Percentiles rank a stretch among this genome's conserved stretches.
These are phyloP conservation scores for Trematosphaeria pertusa DNA, from an alignment of 2,329 filamentous ascomycete genomes.

Conservation along the genomic window DNA sequence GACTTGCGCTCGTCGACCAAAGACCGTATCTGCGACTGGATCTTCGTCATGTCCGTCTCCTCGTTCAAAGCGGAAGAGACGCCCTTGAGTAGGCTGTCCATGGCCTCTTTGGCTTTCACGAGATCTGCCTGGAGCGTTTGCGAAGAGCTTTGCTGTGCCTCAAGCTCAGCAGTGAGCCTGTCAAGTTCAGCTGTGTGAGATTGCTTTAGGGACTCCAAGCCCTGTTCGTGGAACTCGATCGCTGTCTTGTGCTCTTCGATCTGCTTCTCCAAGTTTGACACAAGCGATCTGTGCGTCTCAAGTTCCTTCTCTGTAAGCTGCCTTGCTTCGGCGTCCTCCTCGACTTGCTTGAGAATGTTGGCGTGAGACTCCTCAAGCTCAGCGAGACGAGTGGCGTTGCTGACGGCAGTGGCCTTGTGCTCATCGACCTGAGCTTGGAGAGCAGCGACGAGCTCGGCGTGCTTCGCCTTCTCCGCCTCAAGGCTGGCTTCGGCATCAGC, in stretches of 20 bases:
- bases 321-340: constrained; percentile 68
- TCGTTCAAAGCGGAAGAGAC: constrained; percentile 70
- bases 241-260: constrained; percentile 63
- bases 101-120: constrained; percentile 64
- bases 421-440: constrained; percentile 80
- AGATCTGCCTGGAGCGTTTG: constrained; percentile 64
- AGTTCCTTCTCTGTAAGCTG: constrained; percentile 62
- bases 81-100: constrained; percentile 66
- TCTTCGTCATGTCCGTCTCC: constrained; percentile 57
- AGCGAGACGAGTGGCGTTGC: constrained; percentile 72
- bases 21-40: constrained; percentile 52
- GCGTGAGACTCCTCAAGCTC: constrained; percentile 77
- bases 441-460: constrained; percentile 61
- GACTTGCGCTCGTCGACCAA: constrained; percentile 56
- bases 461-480: constrained; percentile 51
- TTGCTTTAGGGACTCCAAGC: constrained; percentile 60
- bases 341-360: constrained; percentile 70
- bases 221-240: constrained; percentile 61
- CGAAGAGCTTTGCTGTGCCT: constrained; percentile 37
- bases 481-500: constrained; percentile 39
- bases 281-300: constrained; percentile 57
- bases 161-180: constrained; percentile 44
- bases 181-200: constrained; percentile 64
- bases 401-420: constrained; percentile 76
- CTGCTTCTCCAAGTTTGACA: constrained; percentile 63